Evolutionary conservation across 2,329 filamentous ascomycete genomes (phyloP).

Genomic region (Pseudopithomyces maydicus): DNA sequence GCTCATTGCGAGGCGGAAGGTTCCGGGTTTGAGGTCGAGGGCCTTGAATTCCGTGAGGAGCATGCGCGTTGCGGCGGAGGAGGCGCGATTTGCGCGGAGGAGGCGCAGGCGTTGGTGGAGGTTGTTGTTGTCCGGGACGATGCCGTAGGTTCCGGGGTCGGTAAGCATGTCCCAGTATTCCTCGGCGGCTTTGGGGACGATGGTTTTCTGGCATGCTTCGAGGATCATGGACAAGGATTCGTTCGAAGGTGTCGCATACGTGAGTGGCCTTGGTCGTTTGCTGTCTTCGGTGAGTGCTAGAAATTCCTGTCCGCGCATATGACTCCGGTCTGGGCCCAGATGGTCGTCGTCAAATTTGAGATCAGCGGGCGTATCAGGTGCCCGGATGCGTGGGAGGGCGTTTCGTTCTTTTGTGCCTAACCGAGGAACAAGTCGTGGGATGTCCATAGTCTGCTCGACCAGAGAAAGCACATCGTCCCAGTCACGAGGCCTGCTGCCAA

Average conservation of each 20-base stretch:
- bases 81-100: conserved; percentile 69
- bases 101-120: conserved; percentile 71
- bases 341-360: conserved; percentile 36
- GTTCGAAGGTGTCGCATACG: conserved; percentile 56
- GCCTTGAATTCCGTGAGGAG: conserved; percentile 50
- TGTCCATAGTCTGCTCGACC: conserved; percentile 79
- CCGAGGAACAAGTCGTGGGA: conserved; percentile 62
- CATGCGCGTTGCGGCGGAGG: conserved; percentile 63
- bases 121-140: conserved; percentile 75
- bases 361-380: conserved; percentile 33
- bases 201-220: conserved; percentile 64
- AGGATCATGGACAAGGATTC: conserved; percentile 72
- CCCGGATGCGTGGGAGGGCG: conserved; percentile 40
- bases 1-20: conserved; percentile 74
- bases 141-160: conserved; percentile 53
- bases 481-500: conserved; percentile 64
- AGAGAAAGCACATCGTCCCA: conserved; percentile 75
- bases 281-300: conserved; percentile 29
- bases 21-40: conserved; percentile 47
- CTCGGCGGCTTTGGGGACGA: conserved; percentile 65
- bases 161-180: conserved; percentile 81
- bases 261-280: conserved; percentile 37
- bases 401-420: conserved; percentile 37
- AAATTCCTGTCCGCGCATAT: conserved; percentile 38
- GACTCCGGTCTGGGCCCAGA: conserved; percentile 24